These are phyloP conservation scores for Calvatia gigantea DNA, from an alignment of 768 basidiomycete genomes.

Conservation along the genomic window DNA sequence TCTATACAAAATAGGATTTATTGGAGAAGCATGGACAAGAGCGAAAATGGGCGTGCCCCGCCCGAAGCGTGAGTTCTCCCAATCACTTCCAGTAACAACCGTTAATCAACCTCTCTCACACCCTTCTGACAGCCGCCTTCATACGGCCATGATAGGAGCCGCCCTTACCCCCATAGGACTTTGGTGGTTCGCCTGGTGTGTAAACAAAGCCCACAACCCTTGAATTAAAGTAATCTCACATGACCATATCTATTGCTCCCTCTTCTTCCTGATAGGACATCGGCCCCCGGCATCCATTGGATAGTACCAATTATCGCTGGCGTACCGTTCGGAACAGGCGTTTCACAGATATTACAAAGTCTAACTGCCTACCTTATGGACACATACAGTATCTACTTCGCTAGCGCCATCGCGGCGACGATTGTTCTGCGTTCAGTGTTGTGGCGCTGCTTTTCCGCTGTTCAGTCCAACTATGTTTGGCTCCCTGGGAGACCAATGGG, in stretches of 20 bases:
- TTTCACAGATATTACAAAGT: conserved; percentile 62
- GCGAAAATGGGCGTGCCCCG: conserved; percentile 45
- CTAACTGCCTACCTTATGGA: conserved; percentile 74
- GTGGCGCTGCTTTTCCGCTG: conserved; percentile 62
- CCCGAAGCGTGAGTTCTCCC: conserved; percentile 52
- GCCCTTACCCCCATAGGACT: conserved; percentile 52
- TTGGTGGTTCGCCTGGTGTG: conserved; percentile 67
- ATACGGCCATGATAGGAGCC: conserved; percentile 52
- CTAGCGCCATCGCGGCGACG: conserved; percentile 66
- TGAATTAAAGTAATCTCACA: background rate
- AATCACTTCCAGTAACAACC: background rate
- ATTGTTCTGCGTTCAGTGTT: conserved; percentile 61
- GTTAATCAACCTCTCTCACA: background rate
- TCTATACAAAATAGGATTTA: conserved; percentile 55
- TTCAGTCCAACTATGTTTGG: conserved; percentile 51
- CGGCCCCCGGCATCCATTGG: conserved; percentile 52
- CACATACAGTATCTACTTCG: conserved; percentile 61
- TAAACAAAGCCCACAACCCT: background rate
- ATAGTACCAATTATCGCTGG: conserved; percentile 65
- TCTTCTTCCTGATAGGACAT: conserved; percentile 36
- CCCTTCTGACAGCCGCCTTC: conserved; percentile 42
- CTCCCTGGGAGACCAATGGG: conserved; percentile 51
- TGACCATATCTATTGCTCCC: background rate
- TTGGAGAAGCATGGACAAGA: conserved; percentile 42
- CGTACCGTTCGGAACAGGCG: conserved; percentile 62